Base-by-base conservation (phyloP, 208 protist genomes). In the Acanthamoeba sp. region DNA sequence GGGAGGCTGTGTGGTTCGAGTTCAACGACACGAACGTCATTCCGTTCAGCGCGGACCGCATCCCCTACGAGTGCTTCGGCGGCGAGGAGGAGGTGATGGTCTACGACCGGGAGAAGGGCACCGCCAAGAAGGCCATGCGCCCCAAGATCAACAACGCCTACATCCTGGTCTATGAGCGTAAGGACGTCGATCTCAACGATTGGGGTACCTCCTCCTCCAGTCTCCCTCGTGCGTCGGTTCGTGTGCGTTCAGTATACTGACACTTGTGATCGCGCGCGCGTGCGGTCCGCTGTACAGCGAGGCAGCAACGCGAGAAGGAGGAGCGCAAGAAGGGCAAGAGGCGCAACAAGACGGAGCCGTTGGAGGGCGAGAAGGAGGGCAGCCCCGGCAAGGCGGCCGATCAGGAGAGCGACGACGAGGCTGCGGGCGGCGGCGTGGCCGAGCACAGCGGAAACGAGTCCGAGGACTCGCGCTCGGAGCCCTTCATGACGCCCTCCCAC, bases 121-220 rank as follows among this genome's bases (percentile, higher is more conserved):
- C 40, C 1, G n/a, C 69, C 27, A 50, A 59, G 27, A 55, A 32
- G 0, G 94, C 94, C 5, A 92, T 55, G 69, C 45, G 93, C 42
- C 85, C 95, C 20, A 97, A 96, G 64, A 95, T 45, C n/a, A 88
- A 95, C 40, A 97, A 97, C 78, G 96, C 96, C 24, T 97, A 97
- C 73, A 97, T 97, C 69, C 59, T 97, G 16, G 96, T 97, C 52
- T 97, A 97, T 84, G 57, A 95, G 36, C 71, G 90, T 4, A 71
- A 90, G 32, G 82, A 89, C 45, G n/a, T 89, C 24, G 55, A 89
- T 22, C 82, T 66, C 55, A 42, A 89, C 45, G 55, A 27, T 10
- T 89, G 82, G 82, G 82, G 82, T 89, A 89, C 27, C 0, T n/a
- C 42, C 18, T 48, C 32, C 22, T 59, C 29, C 18, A 5, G 9